Evolutionary conservation across 371 early-diverging fungal species (phyloP), one percentile per base, ranked within the genome.

Genomic region (Mucor saturninus): DNA sequence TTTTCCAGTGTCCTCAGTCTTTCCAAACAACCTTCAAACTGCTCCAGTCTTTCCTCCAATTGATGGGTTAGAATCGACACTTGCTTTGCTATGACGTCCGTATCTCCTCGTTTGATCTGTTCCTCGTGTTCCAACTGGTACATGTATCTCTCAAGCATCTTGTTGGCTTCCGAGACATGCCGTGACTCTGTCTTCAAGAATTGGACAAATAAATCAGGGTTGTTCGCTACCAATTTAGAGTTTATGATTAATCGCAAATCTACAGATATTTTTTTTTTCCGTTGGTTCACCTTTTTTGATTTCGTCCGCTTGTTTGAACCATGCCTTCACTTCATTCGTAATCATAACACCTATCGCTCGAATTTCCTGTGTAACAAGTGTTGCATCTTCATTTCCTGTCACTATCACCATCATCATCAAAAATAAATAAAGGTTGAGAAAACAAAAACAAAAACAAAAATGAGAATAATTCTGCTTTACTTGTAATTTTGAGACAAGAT

Each of bases 11-110:
- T 10, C 29, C n/a, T 45, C 11, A 56, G 43, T 15, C 31, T 31
- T 7, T 56, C 45, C n/a, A 56, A 6, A 5, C 56, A 56, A 31
- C 32, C 32, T 31, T 56, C 45, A 6, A 56, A 39, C 5, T n/a
- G 13, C 15, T 56, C 43, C 8, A 32, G 29, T 5, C 30, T 10
- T 10, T 14, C 31, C 1, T 14, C 40, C 5, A 56, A 32, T 8
- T 32, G 56, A 1, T 31, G 21, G 21, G 32, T 6, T n/a, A 21
- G 11, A 56, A 15, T 15, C 15, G 4, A 3, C 5, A 56, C 42
- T 4, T 56, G 29, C 3, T 10, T 45, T 15, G 40, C 30, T 15
- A 39, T 45, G 2, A 9, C 14, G 10, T 30, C 8, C 1, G 30
- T 56, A 3, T 15, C n/a, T 5, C 3, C 9, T 8, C 9, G 15